phyloP scores from a whole-genome alignment of 495 filamentous ascomycete genomes.

The Stereocaulon alpinum region DNA sequence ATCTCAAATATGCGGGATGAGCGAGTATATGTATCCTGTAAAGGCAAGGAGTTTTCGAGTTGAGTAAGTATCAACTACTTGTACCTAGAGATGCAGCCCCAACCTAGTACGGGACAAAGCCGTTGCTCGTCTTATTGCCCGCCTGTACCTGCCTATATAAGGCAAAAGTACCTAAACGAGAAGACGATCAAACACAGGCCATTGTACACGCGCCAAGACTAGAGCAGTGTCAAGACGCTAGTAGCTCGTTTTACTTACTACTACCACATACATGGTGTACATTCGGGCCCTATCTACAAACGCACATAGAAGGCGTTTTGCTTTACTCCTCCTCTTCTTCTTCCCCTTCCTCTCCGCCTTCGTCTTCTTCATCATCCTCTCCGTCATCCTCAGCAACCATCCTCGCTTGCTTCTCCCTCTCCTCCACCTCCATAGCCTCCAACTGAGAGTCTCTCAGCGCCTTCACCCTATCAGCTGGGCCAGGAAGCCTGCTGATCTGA shows the following conservation, averaged over 20 bases:
- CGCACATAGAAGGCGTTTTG: no score
- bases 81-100: no score
- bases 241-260: background rate
- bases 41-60: no score
- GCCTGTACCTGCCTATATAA: no score
- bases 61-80: no score
- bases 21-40: no score
- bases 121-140: no score
- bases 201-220: background rate
- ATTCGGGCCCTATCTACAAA: background rate
- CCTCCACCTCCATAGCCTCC: slow-evolving; percentile 47
- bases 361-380: slow-evolving; percentile 24
- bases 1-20: no score
- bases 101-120: no score
- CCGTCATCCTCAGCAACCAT: slow-evolving; percentile 36
- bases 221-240: background rate
- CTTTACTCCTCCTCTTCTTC: slow-evolving; percentile 10
- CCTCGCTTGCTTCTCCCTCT: slow-evolving; percentile 41
- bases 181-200: background rate
- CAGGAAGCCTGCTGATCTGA: slow-evolving; percentile 33
- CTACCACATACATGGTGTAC: background rate
- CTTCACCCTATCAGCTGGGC: slow-evolving; percentile 53
- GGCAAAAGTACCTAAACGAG: no score
- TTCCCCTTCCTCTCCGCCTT: slow-evolving; percentile 25
- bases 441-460: slow-evolving; percentile 49